Evolutionary conservation across 129 eudicot species (phyloP).

Genomic region (Saussurea involucrata): DNA sequence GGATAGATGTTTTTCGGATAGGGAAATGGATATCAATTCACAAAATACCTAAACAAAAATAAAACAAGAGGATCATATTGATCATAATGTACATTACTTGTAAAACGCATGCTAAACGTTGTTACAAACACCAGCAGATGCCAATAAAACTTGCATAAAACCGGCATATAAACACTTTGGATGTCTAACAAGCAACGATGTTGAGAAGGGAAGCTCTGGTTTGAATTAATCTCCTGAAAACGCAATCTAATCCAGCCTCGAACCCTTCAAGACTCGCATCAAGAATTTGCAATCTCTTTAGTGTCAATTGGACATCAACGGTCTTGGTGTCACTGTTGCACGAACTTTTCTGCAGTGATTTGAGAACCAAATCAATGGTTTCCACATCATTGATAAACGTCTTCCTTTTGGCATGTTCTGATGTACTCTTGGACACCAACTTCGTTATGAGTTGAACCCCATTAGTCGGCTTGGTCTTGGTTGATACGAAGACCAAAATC

Average conservation of each 20-base stretch:
- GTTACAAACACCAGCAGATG: neutral
- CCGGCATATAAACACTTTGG: neutral
- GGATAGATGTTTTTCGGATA: neutral
- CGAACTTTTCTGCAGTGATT: neutral
- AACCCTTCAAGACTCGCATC: slow-evolving; percentile 9
- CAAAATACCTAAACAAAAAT: neutral
- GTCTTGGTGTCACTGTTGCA: neutral
- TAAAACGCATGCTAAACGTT: neutral
- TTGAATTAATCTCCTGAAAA: slow-evolving; percentile 12
- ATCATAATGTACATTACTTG: neutral
- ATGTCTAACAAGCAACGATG: neutral
- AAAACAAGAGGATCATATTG: neutral
- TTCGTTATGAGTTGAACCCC: neutral
- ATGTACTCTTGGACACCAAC: slow-evolving; percentile 3
- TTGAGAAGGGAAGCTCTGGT: slow-evolving; percentile 15
- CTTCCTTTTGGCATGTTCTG: neutral
- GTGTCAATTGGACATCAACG: neutral
- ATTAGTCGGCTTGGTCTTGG: neutral
- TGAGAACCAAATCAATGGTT: neutral
- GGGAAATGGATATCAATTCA: neutral
- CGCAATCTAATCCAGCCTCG: slow-evolving; percentile 6
- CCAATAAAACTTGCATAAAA: neutral
- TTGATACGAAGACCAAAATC: slow-evolving; percentile 2
- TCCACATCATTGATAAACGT: neutral
- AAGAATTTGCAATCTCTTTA: slow-evolving; percentile 9